A percentile compares a stretch with the other conserved stretches of the same genome.
Evolutionary conservation across 2,329 filamentous ascomycete species (phyloP).

Genomic region (Pyrenophora seminiperda): DNA sequence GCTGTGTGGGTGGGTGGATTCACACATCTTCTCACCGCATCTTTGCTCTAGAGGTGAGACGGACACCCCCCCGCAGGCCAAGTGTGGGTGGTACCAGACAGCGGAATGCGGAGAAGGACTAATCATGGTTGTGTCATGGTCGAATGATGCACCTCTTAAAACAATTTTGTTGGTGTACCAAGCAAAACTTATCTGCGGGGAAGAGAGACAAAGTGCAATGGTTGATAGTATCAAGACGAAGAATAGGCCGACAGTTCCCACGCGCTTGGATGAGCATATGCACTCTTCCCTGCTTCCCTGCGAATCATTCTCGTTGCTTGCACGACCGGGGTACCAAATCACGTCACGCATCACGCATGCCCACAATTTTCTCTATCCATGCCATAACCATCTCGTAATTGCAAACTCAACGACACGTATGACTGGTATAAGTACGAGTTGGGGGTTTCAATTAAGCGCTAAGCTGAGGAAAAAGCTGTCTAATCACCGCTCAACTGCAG

Average conservation of each 20-base stretch:
- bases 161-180: constrained; percentile 1
- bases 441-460: constrained; percentile 42
- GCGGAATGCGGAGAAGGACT: constrained; percentile 15
- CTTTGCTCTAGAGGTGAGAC: constrained; percentile 15
- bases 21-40: constrained; percentile 19
- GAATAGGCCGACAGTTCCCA: constrained; percentile 15
- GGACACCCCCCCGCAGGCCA: constrained; percentile 16
- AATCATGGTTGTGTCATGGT: constrained; percentile 19
- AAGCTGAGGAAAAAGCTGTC: constrained; percentile 36
- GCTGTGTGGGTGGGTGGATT: constrained; percentile 3
- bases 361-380: constrained; percentile 10
- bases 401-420: constrained; percentile 1
- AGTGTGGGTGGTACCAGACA: constrained; percentile 16
- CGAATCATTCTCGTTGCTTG: constrained; percentile 23
- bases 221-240: constrained; percentile 13
- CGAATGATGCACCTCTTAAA: constrained; percentile 17
- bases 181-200: constrained; percentile 26
- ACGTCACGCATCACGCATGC: constrained; percentile 44
- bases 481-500: constrained; percentile 32
- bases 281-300: constrained; percentile 24
- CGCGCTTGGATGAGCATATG: constrained; percentile 23
- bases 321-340: constrained; percentile 40
- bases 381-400: constrained; percentile 42
- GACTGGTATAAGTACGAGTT: constrained; percentile 21
- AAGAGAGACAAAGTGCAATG: constrained; percentile 11